Conservation (phyloP, 768 basidiomycete species). For the Boletus subcaerulescens region DNA sequence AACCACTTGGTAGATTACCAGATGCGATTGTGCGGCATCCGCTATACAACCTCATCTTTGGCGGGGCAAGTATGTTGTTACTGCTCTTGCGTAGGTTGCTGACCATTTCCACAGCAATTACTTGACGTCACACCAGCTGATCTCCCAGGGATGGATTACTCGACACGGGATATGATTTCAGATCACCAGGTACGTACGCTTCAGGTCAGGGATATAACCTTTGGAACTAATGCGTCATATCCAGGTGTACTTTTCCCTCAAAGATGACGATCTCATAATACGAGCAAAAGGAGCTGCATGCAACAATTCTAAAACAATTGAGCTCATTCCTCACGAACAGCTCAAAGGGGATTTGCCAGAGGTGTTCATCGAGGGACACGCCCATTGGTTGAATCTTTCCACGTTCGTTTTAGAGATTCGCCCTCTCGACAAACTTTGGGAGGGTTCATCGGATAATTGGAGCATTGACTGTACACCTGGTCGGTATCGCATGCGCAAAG, state of each 20-base stretch:
- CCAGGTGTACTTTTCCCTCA: constrained; percentile 27
- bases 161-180: constrained; percentile 15
- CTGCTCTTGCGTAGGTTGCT: not conserved
- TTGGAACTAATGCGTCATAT: not conserved
- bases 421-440: constrained; percentile 25
- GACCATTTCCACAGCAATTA: not conserved
- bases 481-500: constrained; percentile 6
- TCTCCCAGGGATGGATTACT: constrained; percentile 23
- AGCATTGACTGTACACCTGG: constrained; percentile 10
- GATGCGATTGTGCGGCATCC: constrained; percentile 24
- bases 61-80: constrained; percentile 24
- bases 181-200: constrained; percentile 15
- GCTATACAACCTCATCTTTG: constrained; percentile 30
- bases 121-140: constrained; percentile 18
- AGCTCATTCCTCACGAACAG: constrained; percentile 26
- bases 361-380: constrained; percentile 20
- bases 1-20: constrained; percentile 37
- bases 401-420: constrained; percentile 27
- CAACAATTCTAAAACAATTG: not conserved
- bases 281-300: constrained; percentile 5
- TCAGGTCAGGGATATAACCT: not conserved
- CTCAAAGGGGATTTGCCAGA: constrained; percentile 27
- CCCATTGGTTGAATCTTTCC: constrained; percentile 32
- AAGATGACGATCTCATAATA: constrained; percentile 18
- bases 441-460: constrained; percentile 27